phyloP scores from a whole-genome alignment of 2,329 filamentous ascomycete genomes.

The Xylaria arbuscula region DNA sequence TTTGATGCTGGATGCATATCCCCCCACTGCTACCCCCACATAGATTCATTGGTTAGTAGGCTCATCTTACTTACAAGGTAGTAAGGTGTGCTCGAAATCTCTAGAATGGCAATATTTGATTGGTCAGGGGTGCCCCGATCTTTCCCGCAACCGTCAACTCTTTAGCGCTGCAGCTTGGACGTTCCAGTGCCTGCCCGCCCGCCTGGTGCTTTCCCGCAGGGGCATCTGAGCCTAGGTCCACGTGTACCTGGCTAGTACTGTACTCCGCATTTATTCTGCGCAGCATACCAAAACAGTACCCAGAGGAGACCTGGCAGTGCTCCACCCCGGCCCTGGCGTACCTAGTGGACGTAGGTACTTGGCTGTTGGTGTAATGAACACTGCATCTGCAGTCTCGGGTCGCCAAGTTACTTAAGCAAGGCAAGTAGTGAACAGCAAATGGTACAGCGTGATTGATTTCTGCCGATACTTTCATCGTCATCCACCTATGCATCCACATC shows the following conservation, averaged over 20 bases:
- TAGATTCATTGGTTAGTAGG: neutral
- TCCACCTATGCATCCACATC: conserved; percentile 31
- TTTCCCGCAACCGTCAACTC: conserved; percentile 31
- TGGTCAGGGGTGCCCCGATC: conserved; percentile 29
- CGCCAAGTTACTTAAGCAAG: too few relatives aligned
- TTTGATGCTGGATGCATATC: conserved; percentile 16
- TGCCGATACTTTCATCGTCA: conserved; percentile 38
- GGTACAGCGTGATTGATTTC: conserved; percentile 31
- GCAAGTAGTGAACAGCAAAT: conserved; percentile 3
- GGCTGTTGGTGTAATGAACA: neutral
- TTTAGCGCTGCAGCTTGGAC: conserved; percentile 29
- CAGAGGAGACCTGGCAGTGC: neutral
- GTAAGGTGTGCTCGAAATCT: conserved; percentile 13
- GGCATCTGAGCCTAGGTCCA: neutral
- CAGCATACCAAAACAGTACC: neutral
- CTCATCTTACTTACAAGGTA: too few relatives aligned
- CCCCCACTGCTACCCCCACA: neutral
- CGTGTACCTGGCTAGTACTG: neutral
- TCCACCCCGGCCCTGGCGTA: neutral
- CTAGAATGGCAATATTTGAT: conserved; percentile 15
- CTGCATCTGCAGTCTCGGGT: neutral
- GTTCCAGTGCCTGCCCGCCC: conserved; percentile 18
- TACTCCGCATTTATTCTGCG: neutral
- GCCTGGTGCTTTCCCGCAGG: conserved; percentile 1
- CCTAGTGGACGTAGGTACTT: neutral